A percentile compares a stretch with the other conserved stretches of the same genome.
phyloP scores from a whole-genome alignment of 2,329 filamentous ascomycete genomes.

The Hymenoscyphus infarciens region DNA sequence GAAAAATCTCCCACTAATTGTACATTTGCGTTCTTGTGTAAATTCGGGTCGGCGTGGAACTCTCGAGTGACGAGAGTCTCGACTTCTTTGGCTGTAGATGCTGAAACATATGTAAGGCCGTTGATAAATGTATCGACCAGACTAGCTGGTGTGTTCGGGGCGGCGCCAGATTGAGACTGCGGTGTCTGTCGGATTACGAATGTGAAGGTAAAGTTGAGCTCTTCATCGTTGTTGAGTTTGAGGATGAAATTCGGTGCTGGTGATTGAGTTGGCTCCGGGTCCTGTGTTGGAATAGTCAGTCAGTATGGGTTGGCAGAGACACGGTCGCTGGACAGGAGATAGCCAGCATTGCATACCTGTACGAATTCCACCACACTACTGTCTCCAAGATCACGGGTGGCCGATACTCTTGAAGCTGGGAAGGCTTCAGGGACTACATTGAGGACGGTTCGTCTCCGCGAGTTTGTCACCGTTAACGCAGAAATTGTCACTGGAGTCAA shows the following conservation, averaged over 20 bases:
- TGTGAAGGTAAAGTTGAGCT: conserved; percentile 88
- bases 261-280: conserved; percentile 60
- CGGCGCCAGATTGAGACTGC: conserved; percentile 39
- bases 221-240: conserved; percentile 85
- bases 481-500: conserved; percentile 72
- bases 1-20: conserved; percentile 89
- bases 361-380: conserved; percentile 80
- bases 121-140: conserved; percentile 72
- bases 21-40: conserved; percentile 96
- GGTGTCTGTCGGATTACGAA: conserved; percentile 68
- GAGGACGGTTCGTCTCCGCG: conserved; percentile 71
- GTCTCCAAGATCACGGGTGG: conserved; percentile 70
- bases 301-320: conserved; percentile 16
- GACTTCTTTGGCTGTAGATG: conserved; percentile 78
- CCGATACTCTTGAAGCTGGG: conserved; percentile 74
- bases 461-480: conserved; percentile 76
- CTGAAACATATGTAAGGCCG: conserved; percentile 89
- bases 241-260: conserved; percentile 72
- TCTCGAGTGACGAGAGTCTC: conserved; percentile 93
- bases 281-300: conserved; percentile 48
- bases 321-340: not conserved
- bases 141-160: conserved; percentile 47
- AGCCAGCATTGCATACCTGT: conserved; percentile 57
- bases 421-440: conserved; percentile 81
- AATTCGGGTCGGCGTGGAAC: conserved; percentile 93